These are phyloP conservation scores for Helicocarpus griseus DNA, from an alignment of 2,329 filamentous ascomycete genomes.

Conservation along the genomic window DNA sequence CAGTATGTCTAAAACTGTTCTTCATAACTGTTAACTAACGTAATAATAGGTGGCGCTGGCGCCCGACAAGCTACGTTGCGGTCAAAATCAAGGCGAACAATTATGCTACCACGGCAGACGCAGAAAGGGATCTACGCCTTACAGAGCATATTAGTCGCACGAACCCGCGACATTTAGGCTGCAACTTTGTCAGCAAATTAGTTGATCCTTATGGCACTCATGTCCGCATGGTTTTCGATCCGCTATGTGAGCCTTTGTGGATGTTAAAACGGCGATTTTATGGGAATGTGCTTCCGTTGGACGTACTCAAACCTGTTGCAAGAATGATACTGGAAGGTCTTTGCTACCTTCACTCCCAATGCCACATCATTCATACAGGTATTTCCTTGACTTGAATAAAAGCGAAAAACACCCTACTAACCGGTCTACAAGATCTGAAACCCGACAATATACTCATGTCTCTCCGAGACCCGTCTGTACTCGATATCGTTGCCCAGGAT, in stretches of 20 bases:
- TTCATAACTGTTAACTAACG: neutral
- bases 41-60: slow-evolving; percentile 18
- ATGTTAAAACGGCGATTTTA: slow-evolving; percentile 18
- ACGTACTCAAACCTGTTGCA: slow-evolving; percentile 24
- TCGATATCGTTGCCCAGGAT: slow-evolving; percentile 17
- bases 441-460: slow-evolving; percentile 33
- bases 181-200: slow-evolving; percentile 23
- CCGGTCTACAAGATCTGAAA: slow-evolving; percentile 27
- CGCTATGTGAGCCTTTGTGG: slow-evolving; percentile 29
- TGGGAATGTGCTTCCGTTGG: slow-evolving; percentile 18
- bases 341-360: slow-evolving; percentile 36
- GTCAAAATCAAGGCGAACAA: slow-evolving; percentile 27
- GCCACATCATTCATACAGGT: slow-evolving; percentile 36
- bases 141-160: slow-evolving; percentile 20
- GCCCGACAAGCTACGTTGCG: slow-evolving; percentile 21
- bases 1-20: neutral
- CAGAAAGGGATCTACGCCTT: slow-evolving; percentile 23
- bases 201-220: slow-evolving; percentile 25
- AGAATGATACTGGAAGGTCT: slow-evolving; percentile 30
- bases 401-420: neutral
- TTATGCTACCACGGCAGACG: slow-evolving; percentile 13
- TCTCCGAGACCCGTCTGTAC: slow-evolving; percentile 18
- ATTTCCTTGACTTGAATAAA: neutral
- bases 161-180: slow-evolving; percentile 22
- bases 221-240: slow-evolving; percentile 28